Conservation (phyloP, 78 protist genomes). For the Ministeria vibrans region DNA sequence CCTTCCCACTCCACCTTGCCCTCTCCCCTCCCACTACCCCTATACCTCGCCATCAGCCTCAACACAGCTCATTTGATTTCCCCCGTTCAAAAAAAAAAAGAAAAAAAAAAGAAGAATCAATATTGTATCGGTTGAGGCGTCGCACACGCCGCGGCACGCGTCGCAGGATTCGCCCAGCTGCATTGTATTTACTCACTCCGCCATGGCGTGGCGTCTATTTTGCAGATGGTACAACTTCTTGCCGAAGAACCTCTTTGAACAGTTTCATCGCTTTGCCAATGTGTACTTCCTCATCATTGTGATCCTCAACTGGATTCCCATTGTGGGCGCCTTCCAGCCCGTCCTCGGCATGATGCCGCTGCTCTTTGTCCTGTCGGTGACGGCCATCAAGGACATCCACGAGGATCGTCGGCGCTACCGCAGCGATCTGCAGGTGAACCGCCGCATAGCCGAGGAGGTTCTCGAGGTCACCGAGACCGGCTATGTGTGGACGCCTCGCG, state of each 20-base stretch:
- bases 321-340: conserved; percentile 21
- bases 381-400: conserved; percentile 37
- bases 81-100: too few species aligned
- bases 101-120: too few species aligned
- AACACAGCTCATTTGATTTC: too few species aligned
- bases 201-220: too few species aligned
- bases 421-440: conserved; percentile 6
- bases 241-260: conserved; percentile 44
- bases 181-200: too few species aligned
- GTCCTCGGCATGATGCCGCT: conserved; percentile 40
- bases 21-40: too few species aligned
- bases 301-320: conserved; percentile 32
- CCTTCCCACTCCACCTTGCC: too few species aligned
- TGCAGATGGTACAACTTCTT: conserved; percentile 39
- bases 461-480: neutral
- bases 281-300: conserved; percentile 51
- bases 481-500: neutral
- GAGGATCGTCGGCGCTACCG: conserved; percentile 45
- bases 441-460: neutral
- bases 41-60: too few species aligned
- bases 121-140: too few species aligned
- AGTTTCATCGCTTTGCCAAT: conserved; percentile 44
- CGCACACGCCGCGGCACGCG: too few species aligned
- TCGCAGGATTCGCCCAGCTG: too few species aligned
- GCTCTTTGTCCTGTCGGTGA: conserved; percentile 41